These are phyloP conservation scores for Cercospora canescens DNA, from an alignment of 2,329 filamentous ascomycete species.

Conservation along the genomic window DNA sequence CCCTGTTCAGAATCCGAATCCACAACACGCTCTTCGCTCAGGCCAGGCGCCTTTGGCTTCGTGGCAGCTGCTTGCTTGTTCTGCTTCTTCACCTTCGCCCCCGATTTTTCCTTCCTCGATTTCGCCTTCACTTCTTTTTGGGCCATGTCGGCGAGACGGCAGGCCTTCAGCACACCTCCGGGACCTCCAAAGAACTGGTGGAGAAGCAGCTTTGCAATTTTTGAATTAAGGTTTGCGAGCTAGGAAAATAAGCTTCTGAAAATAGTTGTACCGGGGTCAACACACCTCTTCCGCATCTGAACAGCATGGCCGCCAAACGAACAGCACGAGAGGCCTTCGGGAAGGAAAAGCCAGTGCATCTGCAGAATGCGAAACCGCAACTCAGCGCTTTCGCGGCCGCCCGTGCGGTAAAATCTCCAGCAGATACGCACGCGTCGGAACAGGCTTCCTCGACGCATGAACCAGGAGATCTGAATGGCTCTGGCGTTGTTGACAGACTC, in stretches of 20 bases:
- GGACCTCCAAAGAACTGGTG: neutral
- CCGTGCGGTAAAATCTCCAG: conserved; percentile 19
- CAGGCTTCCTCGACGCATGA: neutral
- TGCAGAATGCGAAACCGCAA: conserved; percentile 6
- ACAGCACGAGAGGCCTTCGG: conserved; percentile 38
- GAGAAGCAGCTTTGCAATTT: neutral
- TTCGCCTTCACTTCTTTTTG: conserved; percentile 10
- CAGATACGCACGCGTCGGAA: neutral
- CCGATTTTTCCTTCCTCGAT: conserved; percentile 13
- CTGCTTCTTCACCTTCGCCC: conserved; percentile 26
- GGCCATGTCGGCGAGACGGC: conserved; percentile 10
- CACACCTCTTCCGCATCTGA: conserved; percentile 9
- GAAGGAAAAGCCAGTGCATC: conserved; percentile 15
- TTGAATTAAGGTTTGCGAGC: conserved; percentile 10
- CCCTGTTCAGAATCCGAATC: conserved; percentile 40
- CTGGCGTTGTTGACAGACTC: neutral
- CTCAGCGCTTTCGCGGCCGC: conserved; percentile 38
- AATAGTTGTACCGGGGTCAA: conserved; percentile 4
- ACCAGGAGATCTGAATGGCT: neutral
- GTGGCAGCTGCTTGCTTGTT: conserved; percentile 7
- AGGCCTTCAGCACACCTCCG: neutral
- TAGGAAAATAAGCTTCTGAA: neutral
- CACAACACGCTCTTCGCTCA: conserved; percentile 25
- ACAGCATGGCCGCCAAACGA: conserved; percentile 33
- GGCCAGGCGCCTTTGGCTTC: conserved; percentile 15